Base-by-base conservation (phyloP, 2,329 filamentous ascomycete species). In the Fusarium continuum region DNA sequence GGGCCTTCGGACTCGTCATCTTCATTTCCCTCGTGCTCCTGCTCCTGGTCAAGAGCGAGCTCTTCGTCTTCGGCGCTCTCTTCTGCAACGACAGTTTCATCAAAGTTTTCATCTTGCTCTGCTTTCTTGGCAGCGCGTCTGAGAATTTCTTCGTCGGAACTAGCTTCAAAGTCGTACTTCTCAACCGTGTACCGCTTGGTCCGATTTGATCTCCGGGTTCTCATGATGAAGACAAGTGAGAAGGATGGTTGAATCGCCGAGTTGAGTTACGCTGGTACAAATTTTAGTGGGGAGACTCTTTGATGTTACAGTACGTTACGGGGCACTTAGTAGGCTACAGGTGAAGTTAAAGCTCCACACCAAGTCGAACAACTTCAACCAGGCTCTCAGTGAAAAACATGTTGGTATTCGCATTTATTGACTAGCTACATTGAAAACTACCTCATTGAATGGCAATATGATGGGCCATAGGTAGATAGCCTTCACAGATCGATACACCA, bases 121-220 rank as follows among this genome's bases (percentile, higher is more conserved):
- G 57, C 61, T 23, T 63, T 72, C n/a, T 61, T 59, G 32, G 63
- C 59, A 14, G 65, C 64, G 28, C 65, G 69, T 7, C 43, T 55
- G n/a, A 60, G 48, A 9, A 39, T 43, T 20, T 72, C 73, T 25
- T 75, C 75, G 20, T 74, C 75, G 5, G 70, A 73, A 38, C 70
- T 72, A 16, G 68, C 70, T 14, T 75, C 75, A 34, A 77, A 77
- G 39, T 74, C 72, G 65, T 77, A 77, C 22, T 73, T 73, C 34
- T 76, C 65, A 54, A 72, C 54, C 2, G 71, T 71, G 49, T 71
- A 77, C 31, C 72, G 68, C 47, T 77, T 78, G 22, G 67, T 67
- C 38, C 74, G 75, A 61, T 77, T 78, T 16, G 76, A 74, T 43
- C 52, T 73, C 44, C 77, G 72, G n/a, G 76, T 76, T 64, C 73